phyloP scores from a whole-genome alignment of 2,329 filamentous ascomycete species.

The Fusarium papillatum region DNA sequence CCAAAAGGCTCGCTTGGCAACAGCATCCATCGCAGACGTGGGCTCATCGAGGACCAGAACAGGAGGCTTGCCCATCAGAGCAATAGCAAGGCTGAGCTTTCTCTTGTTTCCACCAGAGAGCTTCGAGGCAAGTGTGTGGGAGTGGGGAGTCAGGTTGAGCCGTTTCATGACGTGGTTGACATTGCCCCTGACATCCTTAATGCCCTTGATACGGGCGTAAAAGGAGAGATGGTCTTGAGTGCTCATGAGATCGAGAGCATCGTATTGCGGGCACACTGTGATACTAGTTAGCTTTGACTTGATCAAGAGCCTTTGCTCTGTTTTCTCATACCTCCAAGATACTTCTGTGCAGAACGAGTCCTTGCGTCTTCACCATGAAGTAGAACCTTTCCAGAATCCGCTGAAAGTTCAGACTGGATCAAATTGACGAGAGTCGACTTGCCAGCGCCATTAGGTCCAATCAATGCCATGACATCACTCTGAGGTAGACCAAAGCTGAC shows the following conservation, averaged over 20 bases:
- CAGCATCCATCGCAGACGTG: constrained; percentile 86
- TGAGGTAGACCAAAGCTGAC: constrained; percentile 77
- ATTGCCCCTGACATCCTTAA: constrained; percentile 78
- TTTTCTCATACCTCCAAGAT: constrained; percentile 79
- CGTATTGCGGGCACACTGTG: constrained; percentile 86
- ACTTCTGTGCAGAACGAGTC: constrained; percentile 69
- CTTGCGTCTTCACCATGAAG: constrained; percentile 78
- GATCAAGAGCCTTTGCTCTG: constrained; percentile 73
- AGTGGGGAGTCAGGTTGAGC: constrained; percentile 78
- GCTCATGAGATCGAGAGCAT: constrained; percentile 88
- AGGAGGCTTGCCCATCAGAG: constrained; percentile 87
- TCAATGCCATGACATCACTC: constrained; percentile 79
- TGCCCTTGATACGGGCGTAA: constrained; percentile 84
- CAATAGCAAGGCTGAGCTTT: constrained; percentile 86
- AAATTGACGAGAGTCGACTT: constrained; percentile 76
- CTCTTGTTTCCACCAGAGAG: constrained; percentile 90
- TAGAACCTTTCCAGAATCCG: constrained; percentile 71
- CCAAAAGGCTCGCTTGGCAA: constrained; percentile 91
- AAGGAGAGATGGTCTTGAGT: constrained; percentile 85
- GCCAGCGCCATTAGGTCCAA: constrained; percentile 85
- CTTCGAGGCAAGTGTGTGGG: constrained; percentile 78
- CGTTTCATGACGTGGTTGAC: constrained; percentile 79
- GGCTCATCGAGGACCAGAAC: constrained; percentile 90
- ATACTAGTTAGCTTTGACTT: constrained; percentile 51
- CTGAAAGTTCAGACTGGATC: neutral